Evolutionary conservation across 768 basidiomycete species (phyloP), one percentile per base, ranked within the genome.

Genomic region (Amanita phalloides): DNA sequence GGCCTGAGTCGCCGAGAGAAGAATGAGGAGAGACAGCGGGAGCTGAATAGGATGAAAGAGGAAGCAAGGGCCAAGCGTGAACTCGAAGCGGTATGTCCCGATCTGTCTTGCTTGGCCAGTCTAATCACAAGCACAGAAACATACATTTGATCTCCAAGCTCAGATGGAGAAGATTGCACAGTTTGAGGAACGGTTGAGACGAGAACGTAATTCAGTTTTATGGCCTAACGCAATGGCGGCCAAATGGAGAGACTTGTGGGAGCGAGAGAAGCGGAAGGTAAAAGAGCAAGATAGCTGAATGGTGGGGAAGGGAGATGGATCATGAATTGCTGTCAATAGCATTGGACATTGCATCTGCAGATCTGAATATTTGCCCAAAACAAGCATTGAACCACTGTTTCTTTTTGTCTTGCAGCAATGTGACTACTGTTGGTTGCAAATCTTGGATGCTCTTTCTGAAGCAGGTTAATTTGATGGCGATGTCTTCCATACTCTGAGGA

Each of bases 11-110:
- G 75, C 43, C 67, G 72, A 14, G 69, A 73, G 42, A 74, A 73
- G 54, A 78, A 84, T n/a, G 84, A 86, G 56, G 84, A 86, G 60
- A 71, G 83, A 45, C 71, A 77, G 52, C 82, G 74, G 57, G 83
- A 89, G 53, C 58, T 88, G 58, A 73, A 81, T 59, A 77, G 70
- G 60, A 77, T 84, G 81, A 74, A 82, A 51, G 82, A 87, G 36
- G 86, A 86, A 36, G 82, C 81, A 14, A 72, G 74, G 55, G 74
- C 73, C 1, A 82, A 76, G 56, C 73, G 81, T 8, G 66, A 66
- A 17, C 65, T 69, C 38, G 83, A 85, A 56, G 71, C 73, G 44
- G 84, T 84, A 45, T 57, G 77, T 61, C 20, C 10, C 9, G n/a
- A 17, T 6, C 54, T 28, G 42, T 50, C 46, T 26, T 41, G 20